Base-by-base conservation (phyloP, 495 filamentous ascomycete genomes). In the Cladorrhinum samala region DNA sequence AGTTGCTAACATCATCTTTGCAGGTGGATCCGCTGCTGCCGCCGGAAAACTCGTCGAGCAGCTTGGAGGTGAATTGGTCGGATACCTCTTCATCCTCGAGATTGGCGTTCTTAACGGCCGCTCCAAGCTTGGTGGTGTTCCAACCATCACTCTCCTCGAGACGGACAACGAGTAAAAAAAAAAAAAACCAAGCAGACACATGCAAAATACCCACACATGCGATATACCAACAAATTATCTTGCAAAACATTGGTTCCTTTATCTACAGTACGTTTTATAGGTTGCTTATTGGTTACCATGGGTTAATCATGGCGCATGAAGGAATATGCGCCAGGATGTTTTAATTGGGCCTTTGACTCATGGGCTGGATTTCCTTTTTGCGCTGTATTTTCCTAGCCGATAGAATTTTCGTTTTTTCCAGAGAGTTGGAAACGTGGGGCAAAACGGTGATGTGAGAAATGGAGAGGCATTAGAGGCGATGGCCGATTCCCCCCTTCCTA, bases 51-150 rank as follows among this genome's bases (percentile, higher is more conserved):
- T 99, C 53, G 88, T 97, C 59, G 77, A 83, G 72, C 81, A 91
- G 69, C 80, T 93, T 53, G 88, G 89, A 47, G 93, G 89, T n/a
- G 76, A 79, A 36, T 72, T 96, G 27, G 74, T 96, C 36, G 90
- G 88, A 54, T 97, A 91, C 69, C 73, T 96, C 53, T 97, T 99
- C 76, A 84, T 99, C 60, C 84, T 99, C 64, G 94, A 99, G 71
- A 85, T 99, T 53, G 87, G 91, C 61, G 92, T 95, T 74, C 81
- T 99, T 45, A 87, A 96, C 62, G 93, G 93, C 49, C 81, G 90
- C 53, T 86, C 88, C 43, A 92, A 93, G 78, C 84, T 99, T 56
- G 80, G 82, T 59, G 68, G 71, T 44, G 88, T 88, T 33, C 88
- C 90, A 1, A 87, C 90, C 36, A 81, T 87, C 71, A 95, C 92